Base-by-base conservation (phyloP, 208 protist genomes). In the Herpetomonas muscarum region DNA sequence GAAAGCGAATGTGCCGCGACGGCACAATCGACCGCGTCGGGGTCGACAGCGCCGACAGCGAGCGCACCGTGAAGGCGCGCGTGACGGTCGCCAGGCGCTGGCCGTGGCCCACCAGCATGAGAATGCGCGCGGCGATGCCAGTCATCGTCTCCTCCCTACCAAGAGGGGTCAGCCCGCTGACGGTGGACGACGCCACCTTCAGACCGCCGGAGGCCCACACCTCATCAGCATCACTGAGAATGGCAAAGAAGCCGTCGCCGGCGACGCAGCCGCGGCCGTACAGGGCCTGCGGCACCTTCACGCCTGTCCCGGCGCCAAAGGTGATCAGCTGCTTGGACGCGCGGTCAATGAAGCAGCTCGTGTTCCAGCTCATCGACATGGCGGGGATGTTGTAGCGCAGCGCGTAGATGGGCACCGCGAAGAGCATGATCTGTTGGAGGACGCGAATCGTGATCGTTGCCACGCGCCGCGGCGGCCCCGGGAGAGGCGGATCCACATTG, bases 331-430 rank as follows among this genome's bases (percentile, higher is more conserved):
- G 79, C 56, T 89, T 87, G 19, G 77, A 66, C 3, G 64, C 50
- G 10, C 82, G 55, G 61, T 94, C 85, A 26, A 94, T 79, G 50
- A 91, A 74, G 62, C 84, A 92, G 70, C 82, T 92, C 17, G 79
- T 90, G 67, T 79, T 83, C 68, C 67, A 86, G 37, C 82, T 76
- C 81, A 94, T 90, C 2, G 88, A 94, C 85, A 94, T 94, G 46
- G 80, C 88, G n/a, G 84, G 82, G 12, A 94, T 65, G 52, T 83
- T 87, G 69, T 94, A 94, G 39, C 75, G 84, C 49, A 92, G 64
- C 0, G 72, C 47, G 60, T 92, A 92, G 13, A 94, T 73, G 17
- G 88, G 85, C 13, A 92, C 74, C 34, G 82, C 80, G 41, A 80
- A 94, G 73, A 94, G 77, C 81, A 94, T 86, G 5, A 90, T 71